Evolutionary conservation across 202 grass and related monocot species (phyloP), one percentile per base, ranked within the genome.

Genomic region (Musa balbisiana): DNA sequence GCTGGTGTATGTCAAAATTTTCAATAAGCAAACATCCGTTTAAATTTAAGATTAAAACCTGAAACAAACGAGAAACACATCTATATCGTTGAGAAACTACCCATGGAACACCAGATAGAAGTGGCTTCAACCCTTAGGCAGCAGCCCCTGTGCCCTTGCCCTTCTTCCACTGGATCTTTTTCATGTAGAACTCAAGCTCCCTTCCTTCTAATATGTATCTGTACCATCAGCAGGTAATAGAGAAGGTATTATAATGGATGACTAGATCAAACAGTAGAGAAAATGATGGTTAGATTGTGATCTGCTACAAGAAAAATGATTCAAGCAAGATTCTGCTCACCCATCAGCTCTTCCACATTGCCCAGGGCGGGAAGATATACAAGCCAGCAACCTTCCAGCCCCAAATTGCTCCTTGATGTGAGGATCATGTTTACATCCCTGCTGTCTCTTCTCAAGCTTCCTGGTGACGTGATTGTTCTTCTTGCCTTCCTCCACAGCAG

Each of bases 171-270:
- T 89, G 85, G 20, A 87, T 79, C 64, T 88, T 90, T 78, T 86
- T 93, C 87, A 87, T 87, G 63, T 89, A 89, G 71, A 92, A 89
- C 22, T 93, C 87, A 9, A 90, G 85, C 72, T 93, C 90, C 52
- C 87, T 87, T 2, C 86, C 90, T 83, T 92, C 84, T 14, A 92
- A 69, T 15, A 91, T 86, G 9, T 86, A 91, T 50, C 89, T 91
- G 66, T 24, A 24, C 13, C 33, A 43, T 43, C 33, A 43, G 4
- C 33, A 43, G 33, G 8, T 43, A 43, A 43, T 6, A 43, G 33
- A 43, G 5, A 43, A 43, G 33, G 33, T 43, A 43, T 43, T 43
- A 43, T 43, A 43, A 0, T 6, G 33, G 33, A 43, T 43, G 33
- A 43, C 33, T 43, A 43, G 4, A 43, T 43, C 26, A 69, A 69